These are phyloP conservation scores for Cladosporium cucumerinum DNA, from an alignment of 2,329 filamentous ascomycete species.

Conservation along the genomic window DNA sequence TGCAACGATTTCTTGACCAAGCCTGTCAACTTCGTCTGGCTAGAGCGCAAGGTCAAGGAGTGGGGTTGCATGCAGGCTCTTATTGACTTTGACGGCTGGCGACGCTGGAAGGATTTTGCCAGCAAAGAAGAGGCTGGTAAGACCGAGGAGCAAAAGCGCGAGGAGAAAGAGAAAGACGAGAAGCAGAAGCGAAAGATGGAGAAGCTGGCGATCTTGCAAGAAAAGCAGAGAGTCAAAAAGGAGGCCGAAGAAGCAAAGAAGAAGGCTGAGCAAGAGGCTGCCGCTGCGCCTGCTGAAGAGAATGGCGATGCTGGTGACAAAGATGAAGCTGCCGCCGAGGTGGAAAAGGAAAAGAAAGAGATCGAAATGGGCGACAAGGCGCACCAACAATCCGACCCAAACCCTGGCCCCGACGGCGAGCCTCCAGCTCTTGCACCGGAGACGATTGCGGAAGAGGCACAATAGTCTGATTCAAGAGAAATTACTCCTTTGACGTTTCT, in stretches of 20 bases:
- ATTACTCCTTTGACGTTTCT: not conserved
- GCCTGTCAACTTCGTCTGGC: slow-evolving; percentile 97
- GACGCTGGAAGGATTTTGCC: slow-evolving; percentile 87
- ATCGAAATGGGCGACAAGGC: slow-evolving; percentile 10
- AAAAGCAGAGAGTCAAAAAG: slow-evolving; percentile 26
- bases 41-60: slow-evolving; percentile 96
- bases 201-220: slow-evolving; percentile 32
- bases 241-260: slow-evolving; percentile 28
- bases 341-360: slow-evolving; percentile 3
- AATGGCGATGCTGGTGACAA: not conserved
- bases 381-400: not conserved
- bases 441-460: not conserved
- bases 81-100: slow-evolving; percentile 97
- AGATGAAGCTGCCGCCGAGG: not conserved
- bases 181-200: slow-evolving; percentile 33
- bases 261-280: slow-evolving; percentile 15
- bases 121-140: slow-evolving; percentile 32
- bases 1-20: slow-evolving; percentile 97
- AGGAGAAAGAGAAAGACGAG: slow-evolving; percentile 30
- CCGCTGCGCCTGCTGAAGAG: not conserved
- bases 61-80: slow-evolving; percentile 99
- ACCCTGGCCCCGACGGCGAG: not conserved
- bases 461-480: not conserved
- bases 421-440: not conserved
- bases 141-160: slow-evolving; percentile 35